Evolutionary conservation across 441 rosid species (phyloP), one percentile per base, ranked within the genome.

Genomic region (Jatropha podagrica): DNA sequence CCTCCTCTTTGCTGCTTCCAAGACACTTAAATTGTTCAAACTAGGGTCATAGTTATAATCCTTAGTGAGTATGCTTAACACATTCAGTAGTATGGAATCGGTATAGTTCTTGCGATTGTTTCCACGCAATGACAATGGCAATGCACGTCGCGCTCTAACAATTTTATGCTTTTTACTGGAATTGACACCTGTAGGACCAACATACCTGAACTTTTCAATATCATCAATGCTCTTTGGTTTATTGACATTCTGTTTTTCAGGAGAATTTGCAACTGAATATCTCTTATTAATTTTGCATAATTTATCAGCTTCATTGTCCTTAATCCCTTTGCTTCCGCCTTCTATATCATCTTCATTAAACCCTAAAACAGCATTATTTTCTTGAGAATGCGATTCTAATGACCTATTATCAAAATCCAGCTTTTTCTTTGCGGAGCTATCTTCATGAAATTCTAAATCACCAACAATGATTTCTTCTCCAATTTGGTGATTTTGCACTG

Each of bases 1-100:
- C 37, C 81, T 67, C 63, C 68, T 71, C 83, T 83, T 83, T 8
- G 81, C 90, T 65, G 73, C 76, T 56, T 88, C 89, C 76, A 82
- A 65, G 46, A 81, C 63, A 49, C 81, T 80, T 15, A 74, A 56
- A 26, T 69, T 76, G 66, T 64, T 78, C 37, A 84, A 61, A 72
- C n/a, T 48, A 38, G 48, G 68, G 74, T 76, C 88, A 40, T 14
- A 41, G 60, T 54, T 72, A 49, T 61, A 4, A 13, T 63, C 71
- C 61, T 71, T 38, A 26, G 76, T 37, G 61, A 78, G 68, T 18
- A 44, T n/a, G 59, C 48, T 62, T 74, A 88, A 75, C 70, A 82
- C 77, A 59, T 82, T 81, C 44, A 77, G 73, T 38, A 82, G 70
- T 0, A 71, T 32, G 61, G 69, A 37, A 76, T 79, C 44, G 65